A percentile compares a stretch with the other conserved stretches of the same genome.
phyloP scores from a whole-genome alignment of 2,329 filamentous ascomycete genomes.

The Cyphellophora attinorum region DNA sequence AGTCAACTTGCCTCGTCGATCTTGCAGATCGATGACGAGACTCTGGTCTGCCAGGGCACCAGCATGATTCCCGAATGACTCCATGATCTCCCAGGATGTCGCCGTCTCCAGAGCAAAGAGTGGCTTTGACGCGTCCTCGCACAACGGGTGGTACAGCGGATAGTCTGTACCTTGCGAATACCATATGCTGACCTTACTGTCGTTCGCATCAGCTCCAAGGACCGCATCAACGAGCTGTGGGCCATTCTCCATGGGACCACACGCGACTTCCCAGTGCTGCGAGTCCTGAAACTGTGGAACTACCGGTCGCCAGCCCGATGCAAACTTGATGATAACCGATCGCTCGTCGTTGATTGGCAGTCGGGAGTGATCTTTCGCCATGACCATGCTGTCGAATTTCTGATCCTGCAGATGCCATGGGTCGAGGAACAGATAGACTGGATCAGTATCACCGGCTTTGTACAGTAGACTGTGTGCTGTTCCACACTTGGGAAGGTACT shows the following conservation, averaged over 20 bases:
- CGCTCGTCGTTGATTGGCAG: constrained; percentile 39
- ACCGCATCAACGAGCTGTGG: background rate
- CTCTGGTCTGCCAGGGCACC: background rate
- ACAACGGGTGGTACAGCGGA: background rate
- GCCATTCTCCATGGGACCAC: background rate
- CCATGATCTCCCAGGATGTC: background rate
- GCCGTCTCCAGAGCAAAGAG: background rate
- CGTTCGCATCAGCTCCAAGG: background rate
- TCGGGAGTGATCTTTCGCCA: constrained; percentile 40
- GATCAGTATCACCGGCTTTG: constrained; percentile 1
- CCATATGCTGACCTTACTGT: background rate
- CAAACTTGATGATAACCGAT: constrained; percentile 35
- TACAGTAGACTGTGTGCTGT: constrained; percentile 11
- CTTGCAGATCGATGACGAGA: background rate
- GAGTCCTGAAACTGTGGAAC: constrained; percentile 7
- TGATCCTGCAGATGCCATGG: constrained; percentile 39
- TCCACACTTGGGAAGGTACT: constrained; percentile 7
- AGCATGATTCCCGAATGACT: background rate
- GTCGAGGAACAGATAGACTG: constrained; percentile 51
- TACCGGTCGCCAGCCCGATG: constrained; percentile 34
- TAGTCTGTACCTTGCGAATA: background rate
- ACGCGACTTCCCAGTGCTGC: background rate
- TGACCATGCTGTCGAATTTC: constrained; percentile 45
- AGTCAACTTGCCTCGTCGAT: background rate
- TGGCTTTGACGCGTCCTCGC: background rate